Base-by-base conservation (phyloP, 768 basidiomycete genomes). In the Dacryopinax spathularia region DNA sequence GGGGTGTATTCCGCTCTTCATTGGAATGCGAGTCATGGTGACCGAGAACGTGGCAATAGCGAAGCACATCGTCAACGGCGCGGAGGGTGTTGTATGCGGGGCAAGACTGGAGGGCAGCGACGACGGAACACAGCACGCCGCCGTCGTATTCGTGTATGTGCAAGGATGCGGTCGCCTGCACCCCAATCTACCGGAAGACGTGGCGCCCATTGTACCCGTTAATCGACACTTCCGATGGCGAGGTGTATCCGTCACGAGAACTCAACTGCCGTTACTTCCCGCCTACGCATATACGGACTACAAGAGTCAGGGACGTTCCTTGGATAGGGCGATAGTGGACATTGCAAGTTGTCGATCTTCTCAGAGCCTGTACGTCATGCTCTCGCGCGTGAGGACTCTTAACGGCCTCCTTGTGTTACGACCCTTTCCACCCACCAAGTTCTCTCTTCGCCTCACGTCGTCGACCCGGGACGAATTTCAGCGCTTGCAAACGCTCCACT, bases 211-310 rank as follows among this genome's bases (percentile, higher is more conserved):
- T 18, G 9, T 5, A 29, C 48, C 48, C 7, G 25, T 29, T 5
- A 3, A 20, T 9, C 5, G 10, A 6, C 15, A 31, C 48, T 56
- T 56, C 48, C 6, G 20, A 9, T 18, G 18, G 18, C 7, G 25
- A 31, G 6, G 15, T 15, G 29, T 31, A 41, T 16, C 9, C 18
- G 2, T 63, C 16, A 25, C 41, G 1, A n/a, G 62, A 4, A 18
- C 48, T 2, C 39, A 43, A 33, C n/a, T 63, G 4, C 62, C 62
- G 2, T 27, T 63, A 7, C 15, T 63, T 6, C 62, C 62, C 25
- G 62, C 62, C 2, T 63, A 63, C n/a, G 22, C 43, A 18, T 63
- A 48, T n/a, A 63, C 62, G 25, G 43, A 63, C n/a, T 63, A 63
- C 25, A 44, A 48, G 33, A 44, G 62, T n/a, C 62, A 63, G 22